Evolutionary conservation across 2,329 filamentous ascomycete species (phyloP), one percentile per base, ranked within the genome.

Genomic region (Fusarium equiseti): DNA sequence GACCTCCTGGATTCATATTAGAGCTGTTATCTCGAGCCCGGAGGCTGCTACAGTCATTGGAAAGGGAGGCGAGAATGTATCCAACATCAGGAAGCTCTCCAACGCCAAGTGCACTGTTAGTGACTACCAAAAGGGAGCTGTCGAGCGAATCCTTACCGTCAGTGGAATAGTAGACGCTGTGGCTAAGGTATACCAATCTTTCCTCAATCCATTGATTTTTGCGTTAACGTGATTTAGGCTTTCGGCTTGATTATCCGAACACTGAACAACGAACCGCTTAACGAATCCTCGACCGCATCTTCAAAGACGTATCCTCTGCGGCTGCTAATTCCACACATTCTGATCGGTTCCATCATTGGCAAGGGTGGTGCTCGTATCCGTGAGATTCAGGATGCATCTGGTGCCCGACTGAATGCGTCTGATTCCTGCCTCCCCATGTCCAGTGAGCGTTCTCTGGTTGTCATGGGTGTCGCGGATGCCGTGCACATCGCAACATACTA

Each of bases 401-500:
- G 97, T 66, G 96, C 96, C 57, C 92, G 97, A 68, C 88, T 99
- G 48, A 99, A 99, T 81, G 96, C 96, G 27, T 99, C 96, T 9
- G 96, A 98, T 80, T 92, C 94, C 8, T 97, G 95, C 79, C 88
- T 99, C 59, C 96, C 96, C 51, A 88, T 98, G 66, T 99, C 96
- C 20, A 97, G 94, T 64, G 96, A 99, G 83, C 93, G 96, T 50
- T 98, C 96, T n/a, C 89, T 99, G 51, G 95, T 99, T 54, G 95
- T 99, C 31, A 94, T 98, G 82, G 96, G 96, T 80, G 96, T 99
- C 63, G 96, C 96, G 57, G 96, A 99, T 84, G 95, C 96, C 63
- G 95, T 99, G 51, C 96, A 99, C 83, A 99, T 99, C 81, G 96
- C 96, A 51, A 97, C 96, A 40, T 99, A 98, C 85, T 99, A 99